Evolutionary conservation across 345 rosid species (phyloP), one percentile per base, ranked within the genome.

Genomic region (Geranium brycei): DNA sequence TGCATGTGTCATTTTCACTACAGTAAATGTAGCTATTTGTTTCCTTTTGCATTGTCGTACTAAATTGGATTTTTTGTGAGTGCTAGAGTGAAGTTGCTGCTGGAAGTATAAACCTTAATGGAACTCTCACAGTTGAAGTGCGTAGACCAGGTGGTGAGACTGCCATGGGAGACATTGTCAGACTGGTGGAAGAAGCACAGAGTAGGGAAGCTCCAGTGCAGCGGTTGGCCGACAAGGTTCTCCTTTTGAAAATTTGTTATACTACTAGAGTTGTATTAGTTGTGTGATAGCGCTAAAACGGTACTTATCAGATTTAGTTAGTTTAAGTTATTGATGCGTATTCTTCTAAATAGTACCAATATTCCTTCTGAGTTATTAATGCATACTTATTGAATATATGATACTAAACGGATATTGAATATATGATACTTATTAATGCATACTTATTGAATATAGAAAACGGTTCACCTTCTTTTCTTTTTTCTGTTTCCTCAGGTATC

Each of bases 91-190:
- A 89, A 83, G 91, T 89, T 66, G 89, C 88, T 31, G 98, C 95
- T 56, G 97, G 98, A 72, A 87, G 93, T 70, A 83, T 92, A 77
- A 92, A 92, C 76, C 87, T 92, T 41, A 92, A 89, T 75, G 98
- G 98, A 69, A 81, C 95, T 67, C 91, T 92, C 61, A 92, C 91
- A 14, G 80, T 87, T 56, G 95, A 89, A 85, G 95, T 89, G 71
- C 79, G 72, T 72, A 85, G 97, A 76, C 86, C 98, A 62, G 98
- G 98, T 68, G 97, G 98, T 31, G 98, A 92, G 83, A 92, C 98
- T 77, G 84, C 93, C 62, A 82, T 92, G 60, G 95, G 86, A 62
- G 93, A 87, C 78, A 89, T 92, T 71, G 86, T 89, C 76, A 90
- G 90, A 59, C 65, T 92, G 76, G 98, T 92, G 68, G 98, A 92